Evolutionary conservation across 2,329 filamentous ascomycete genomes (phyloP), one percentile per base, ranked within the genome.

Genomic region (Hymenoscyphus infarciens): DNA sequence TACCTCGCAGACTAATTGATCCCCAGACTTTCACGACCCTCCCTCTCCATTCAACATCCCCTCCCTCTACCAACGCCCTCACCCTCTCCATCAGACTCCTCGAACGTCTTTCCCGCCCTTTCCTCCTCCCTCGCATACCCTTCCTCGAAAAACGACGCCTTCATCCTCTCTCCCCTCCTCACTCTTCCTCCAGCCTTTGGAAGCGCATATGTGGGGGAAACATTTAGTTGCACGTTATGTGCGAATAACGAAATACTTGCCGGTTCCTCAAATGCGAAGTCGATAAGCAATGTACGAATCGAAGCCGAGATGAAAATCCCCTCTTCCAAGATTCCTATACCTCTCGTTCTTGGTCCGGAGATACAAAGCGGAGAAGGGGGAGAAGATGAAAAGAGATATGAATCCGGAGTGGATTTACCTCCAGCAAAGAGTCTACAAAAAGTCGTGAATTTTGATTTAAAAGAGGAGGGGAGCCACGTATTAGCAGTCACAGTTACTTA

Each of bases 231-330:
- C 77, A 97, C 94, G 1, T 82, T 98, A 25, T 97, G 93, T 77
- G 93, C 91, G n/a, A 97, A 97, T 79, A 94, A 97, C 74, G 94
- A 98, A 73, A 76, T 87, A 1, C 70, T 76, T 7, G 75, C 77
- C 64, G 78, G 77, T 55, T 57, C 69, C 49, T 65, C 74, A 0
- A 45, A 67, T 5, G 65, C 81, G 67, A 80, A 80, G 60, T 71
- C 66, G 25, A 87, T 96, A 49, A 88, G 86, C 66, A 90, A 90
- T 62, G 89, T 97, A 59, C 85, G 87, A 61, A 91, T 98, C 70
- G 85, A 90, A 61, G 95, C 93, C 0, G 93, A 97, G 77, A 96
- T 99, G 88, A 96, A 98, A 78, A 96, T 93, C 0, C 94, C 95
- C 6, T 80, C 80, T n/a, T 77, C 78, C 1, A 74, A 76, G 27